These are phyloP conservation scores for Mycena belliarum DNA, from an alignment of 768 basidiomycete species.

Conservation along the genomic window DNA sequence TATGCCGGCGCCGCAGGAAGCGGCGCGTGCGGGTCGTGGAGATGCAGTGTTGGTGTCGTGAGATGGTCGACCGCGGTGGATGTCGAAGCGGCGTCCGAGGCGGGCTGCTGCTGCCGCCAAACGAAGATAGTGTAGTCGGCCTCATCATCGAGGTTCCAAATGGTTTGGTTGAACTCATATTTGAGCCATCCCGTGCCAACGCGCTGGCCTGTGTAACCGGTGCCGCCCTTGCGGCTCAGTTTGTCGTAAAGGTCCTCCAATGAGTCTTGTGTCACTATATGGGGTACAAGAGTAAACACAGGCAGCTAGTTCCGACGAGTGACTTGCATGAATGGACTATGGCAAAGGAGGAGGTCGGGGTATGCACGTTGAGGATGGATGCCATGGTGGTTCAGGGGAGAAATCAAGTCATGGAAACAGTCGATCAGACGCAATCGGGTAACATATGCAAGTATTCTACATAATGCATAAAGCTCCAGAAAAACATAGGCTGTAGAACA, in stretches of 20 bases:
- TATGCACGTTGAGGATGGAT: conserved; percentile 68
- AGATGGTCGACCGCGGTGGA: conserved; percentile 24
- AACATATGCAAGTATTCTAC: conserved; percentile 5
- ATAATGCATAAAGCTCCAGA: not conserved
- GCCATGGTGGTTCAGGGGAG: conserved; percentile 21
- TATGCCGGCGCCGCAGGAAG: conserved; percentile 66
- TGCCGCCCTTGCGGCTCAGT: conserved; percentile 64
- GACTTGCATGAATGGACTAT: conserved; percentile 75
- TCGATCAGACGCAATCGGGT: not conserved
- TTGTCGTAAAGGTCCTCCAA: conserved; percentile 67
- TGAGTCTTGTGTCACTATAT: conserved; percentile 67
- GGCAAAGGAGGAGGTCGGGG: conserved; percentile 72
- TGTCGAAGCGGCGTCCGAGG: conserved; percentile 27
- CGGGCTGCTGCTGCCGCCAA: conserved; percentile 61
- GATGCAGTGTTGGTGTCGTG: conserved; percentile 55
- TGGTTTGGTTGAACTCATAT: conserved; percentile 75
- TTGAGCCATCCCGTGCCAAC: conserved; percentile 83
- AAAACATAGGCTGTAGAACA: no score
- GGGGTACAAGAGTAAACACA: conserved; percentile 8
- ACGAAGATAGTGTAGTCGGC: conserved; percentile 82
- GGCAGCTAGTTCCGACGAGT: not conserved
- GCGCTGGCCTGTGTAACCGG: conserved; percentile 57
- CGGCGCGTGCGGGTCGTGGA: conserved; percentile 59
- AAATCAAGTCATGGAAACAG: conserved; percentile 14
- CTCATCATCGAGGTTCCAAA: conserved; percentile 92